Conservation (phyloP, 2,329 filamentous ascomycete genomes). For the Aspergillus uvarum region DNA sequence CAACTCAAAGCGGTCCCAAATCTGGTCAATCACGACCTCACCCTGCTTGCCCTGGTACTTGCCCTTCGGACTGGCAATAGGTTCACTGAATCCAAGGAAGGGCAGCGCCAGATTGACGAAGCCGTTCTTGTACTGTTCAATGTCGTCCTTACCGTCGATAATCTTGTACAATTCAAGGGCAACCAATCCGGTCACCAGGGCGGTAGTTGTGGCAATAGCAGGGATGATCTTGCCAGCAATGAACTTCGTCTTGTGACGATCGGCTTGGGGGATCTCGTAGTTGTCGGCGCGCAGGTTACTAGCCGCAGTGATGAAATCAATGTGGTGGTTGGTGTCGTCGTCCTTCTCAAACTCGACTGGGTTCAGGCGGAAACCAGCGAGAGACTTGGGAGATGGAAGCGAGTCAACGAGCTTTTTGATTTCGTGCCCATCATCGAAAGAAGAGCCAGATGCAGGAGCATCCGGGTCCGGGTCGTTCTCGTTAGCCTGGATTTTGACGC, state of each 20-base stretch:
- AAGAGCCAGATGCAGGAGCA: slow-evolving; percentile 53
- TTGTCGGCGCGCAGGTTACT: slow-evolving; percentile 97
- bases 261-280: slow-evolving; percentile 91
- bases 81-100: slow-evolving; percentile 98
- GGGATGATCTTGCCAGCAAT: slow-evolving; percentile 99
- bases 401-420: slow-evolving; percentile 69
- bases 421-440: slow-evolving; percentile 72
- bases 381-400: slow-evolving; percentile 73
- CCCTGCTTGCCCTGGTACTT: slow-evolving; percentile 77
- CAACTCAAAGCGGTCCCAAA: slow-evolving; percentile 97
- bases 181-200: slow-evolving; percentile 89
- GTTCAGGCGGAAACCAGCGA: slow-evolving; percentile 84
- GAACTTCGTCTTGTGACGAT: slow-evolving; percentile 98
- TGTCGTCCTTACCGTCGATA: slow-evolving; percentile 90
- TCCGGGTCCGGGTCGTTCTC: slow-evolving; percentile 96
- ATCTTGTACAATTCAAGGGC: slow-evolving; percentile 95
- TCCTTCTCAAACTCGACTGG: slow-evolving; percentile 99
- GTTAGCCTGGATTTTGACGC: slow-evolving; percentile 94
- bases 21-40: slow-evolving; percentile 82
- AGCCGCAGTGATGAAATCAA: slow-evolving; percentile 96
- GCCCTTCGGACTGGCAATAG: slow-evolving; percentile 89
- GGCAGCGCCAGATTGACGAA: slow-evolving; percentile 95
- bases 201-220: slow-evolving; percentile 95
- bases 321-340: slow-evolving; percentile 95
- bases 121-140: slow-evolving; percentile 99